A percentile compares a stretch with the other conserved stretches of the same genome.
These are phyloP conservation scores for Xylariales sp. DNA, from an alignment of 2,329 filamentous ascomycete species.

Conservation along the genomic window DNA sequence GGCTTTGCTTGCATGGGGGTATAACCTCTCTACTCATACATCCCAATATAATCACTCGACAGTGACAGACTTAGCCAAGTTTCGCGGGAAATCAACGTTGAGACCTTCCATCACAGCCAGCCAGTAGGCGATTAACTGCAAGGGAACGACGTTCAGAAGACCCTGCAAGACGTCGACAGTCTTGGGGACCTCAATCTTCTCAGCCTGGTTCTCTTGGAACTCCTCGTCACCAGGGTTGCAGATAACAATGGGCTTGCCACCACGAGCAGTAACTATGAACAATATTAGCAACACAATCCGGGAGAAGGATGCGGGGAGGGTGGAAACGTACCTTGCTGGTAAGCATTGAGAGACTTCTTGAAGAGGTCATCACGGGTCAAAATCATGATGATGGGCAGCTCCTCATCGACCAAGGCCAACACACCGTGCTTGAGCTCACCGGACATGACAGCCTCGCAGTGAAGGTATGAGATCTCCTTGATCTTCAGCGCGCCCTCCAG, in stretches of 20 bases:
- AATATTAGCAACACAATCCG: constrained; percentile 15
- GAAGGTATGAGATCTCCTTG: constrained; percentile 99
- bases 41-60: constrained; percentile 89
- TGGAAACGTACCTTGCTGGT: constrained; percentile 75
- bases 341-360: constrained; percentile 98
- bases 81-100: constrained; percentile 98
- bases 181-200: constrained; percentile 96
- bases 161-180: constrained; percentile 95
- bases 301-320: not conserved
- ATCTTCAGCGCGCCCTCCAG: constrained; percentile 98
- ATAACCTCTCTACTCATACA: no score
- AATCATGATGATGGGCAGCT: constrained; percentile 99
- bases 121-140: constrained; percentile 99
- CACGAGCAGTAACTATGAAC: constrained; percentile 78
- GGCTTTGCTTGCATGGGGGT: no score
- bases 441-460: constrained; percentile 99
- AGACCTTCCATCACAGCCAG: constrained; percentile 91
- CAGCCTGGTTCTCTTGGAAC: constrained; percentile 81
- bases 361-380: constrained; percentile 94
- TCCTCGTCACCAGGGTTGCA: constrained; percentile 89
- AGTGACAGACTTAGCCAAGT: constrained; percentile 97
- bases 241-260: constrained; percentile 95
- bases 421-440: constrained; percentile 99
- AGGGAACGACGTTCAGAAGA: constrained; percentile 93
- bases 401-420: constrained; percentile 93